phyloP scores from a whole-genome alignment of 495 filamentous ascomycete species.

The Penicillium ucsense region DNA sequence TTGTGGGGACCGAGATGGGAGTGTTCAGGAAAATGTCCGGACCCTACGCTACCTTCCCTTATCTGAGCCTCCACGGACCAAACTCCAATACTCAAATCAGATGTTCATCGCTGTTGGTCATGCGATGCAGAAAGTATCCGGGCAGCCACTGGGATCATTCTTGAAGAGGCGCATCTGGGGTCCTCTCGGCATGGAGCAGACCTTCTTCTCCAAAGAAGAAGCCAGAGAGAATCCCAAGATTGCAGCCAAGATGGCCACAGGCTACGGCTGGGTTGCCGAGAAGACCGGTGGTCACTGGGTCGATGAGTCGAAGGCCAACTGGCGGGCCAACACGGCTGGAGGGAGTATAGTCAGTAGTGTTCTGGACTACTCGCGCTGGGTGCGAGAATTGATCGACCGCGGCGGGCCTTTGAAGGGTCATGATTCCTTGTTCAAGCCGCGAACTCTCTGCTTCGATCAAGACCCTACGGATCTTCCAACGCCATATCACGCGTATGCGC shows the following conservation, averaged over 20 bases:
- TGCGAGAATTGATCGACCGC: constrained; percentile 26
- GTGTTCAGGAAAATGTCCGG: constrained; percentile 15
- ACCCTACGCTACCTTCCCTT: constrained; percentile 29
- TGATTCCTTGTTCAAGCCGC: constrained; percentile 24
- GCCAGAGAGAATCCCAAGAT: constrained; percentile 3
- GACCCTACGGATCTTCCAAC: constrained; percentile 6
- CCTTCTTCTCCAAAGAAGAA: constrained; percentile 20
- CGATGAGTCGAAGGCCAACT: constrained; percentile 15
- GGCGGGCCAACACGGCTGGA: constrained; percentile 32
- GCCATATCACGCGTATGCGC: constrained; percentile 24
- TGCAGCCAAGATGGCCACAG: constrained; percentile 5
- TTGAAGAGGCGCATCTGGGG: constrained; percentile 37
- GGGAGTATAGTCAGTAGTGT: constrained; percentile 43
- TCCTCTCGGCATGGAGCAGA: constrained; percentile 38
- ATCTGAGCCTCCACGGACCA: constrained; percentile 22
- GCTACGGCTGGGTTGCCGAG: constrained; percentile 11
- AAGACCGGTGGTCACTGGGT: constrained; percentile 3
- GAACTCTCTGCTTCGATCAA: constrained; percentile 17
- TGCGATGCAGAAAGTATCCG: constrained; percentile 32
- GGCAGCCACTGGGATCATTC: constrained; percentile 24
- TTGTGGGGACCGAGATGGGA: background rate
- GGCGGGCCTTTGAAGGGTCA: constrained; percentile 26
- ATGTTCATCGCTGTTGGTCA: constrained; percentile 39
- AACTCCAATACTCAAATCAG: constrained; percentile 41
- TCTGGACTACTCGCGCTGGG: constrained; percentile 43